Percentiles rank a stretch among this genome's conserved stretches.
Evolutionary conservation across 78 protist genomes (phyloP).

Genomic region (Chrysochromulina tobinii): DNA sequence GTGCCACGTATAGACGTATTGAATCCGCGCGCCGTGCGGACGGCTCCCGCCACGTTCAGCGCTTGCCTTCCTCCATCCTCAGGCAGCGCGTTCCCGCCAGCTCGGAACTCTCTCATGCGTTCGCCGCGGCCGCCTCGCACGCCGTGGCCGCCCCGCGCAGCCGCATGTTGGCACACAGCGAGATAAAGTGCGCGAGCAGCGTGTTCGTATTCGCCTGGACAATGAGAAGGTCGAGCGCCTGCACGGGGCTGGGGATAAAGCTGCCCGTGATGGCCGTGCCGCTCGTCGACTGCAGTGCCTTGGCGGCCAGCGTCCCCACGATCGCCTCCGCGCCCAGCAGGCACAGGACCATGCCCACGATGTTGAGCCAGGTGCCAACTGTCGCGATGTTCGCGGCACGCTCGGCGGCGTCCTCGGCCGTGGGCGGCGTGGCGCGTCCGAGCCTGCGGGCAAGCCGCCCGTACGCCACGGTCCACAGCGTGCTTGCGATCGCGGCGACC

Average conservation of each 20-base stretch:
- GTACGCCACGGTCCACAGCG: background rate
- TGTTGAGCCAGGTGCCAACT: background rate
- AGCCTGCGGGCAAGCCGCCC: background rate
- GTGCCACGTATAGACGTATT: too few relatives aligned
- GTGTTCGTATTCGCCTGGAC: slow-evolving; percentile 13
- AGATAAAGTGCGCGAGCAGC: background rate
- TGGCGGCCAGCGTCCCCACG: background rate
- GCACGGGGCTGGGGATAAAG: background rate
- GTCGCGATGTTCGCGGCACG: background rate
- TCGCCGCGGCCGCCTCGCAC: too few relatives aligned
- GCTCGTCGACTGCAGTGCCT: background rate
- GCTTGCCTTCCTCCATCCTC: too few relatives aligned
- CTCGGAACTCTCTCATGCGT: too few relatives aligned
- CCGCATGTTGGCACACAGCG: background rate
- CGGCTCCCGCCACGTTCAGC: too few relatives aligned
- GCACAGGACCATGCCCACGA: background rate
- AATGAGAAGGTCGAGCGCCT: slow-evolving; percentile 7
- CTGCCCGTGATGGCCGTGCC: background rate
- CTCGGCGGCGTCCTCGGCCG: background rate
- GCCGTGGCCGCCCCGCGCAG: background rate
- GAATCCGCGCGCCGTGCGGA: too few relatives aligned
- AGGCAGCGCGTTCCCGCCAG: too few relatives aligned
- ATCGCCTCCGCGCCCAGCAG: background rate
- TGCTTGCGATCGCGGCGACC: background rate
- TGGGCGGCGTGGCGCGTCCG: too few relatives aligned